These are phyloP conservation scores for Sclerotinia glacialis DNA, from an alignment of 2,329 filamentous ascomycete genomes.

Conservation along the genomic window DNA sequence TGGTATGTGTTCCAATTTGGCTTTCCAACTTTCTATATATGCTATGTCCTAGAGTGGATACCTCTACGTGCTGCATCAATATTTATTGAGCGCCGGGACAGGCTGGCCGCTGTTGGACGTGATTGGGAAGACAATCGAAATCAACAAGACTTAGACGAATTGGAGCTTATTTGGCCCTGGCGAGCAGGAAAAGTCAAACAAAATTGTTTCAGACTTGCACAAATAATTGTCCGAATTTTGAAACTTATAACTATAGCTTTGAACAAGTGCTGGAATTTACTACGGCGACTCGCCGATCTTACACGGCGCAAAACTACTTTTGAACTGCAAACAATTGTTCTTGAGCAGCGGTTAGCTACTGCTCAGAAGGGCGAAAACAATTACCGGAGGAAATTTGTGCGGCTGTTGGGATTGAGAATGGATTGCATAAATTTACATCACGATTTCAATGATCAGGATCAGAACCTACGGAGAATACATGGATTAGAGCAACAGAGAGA, in stretches of 20 bases:
- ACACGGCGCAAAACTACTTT: not conserved
- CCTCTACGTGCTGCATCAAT: not conserved
- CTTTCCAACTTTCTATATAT: not conserved
- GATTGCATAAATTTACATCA: constrained; percentile 2
- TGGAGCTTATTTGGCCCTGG: not conserved
- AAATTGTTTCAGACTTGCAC: not conserved
- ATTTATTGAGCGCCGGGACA: not conserved
- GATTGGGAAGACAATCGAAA: not conserved
- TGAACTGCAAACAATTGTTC: not conserved
- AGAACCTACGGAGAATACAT: not conserved
- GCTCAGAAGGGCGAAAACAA: no score
- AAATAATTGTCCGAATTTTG: not conserved
- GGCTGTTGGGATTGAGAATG: not conserved
- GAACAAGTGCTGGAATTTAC: not conserved
- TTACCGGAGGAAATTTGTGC: not conserved
- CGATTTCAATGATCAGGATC: not conserved
- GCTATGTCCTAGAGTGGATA: not conserved
- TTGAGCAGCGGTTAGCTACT: not conserved
- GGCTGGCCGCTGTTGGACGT: not conserved
- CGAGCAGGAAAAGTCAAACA: not conserved
- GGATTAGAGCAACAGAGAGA: not conserved
- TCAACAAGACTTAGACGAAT: not conserved
- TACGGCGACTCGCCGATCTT: not conserved
- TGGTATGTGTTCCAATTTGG: not conserved
- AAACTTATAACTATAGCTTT: not conserved